A percentile compares a stretch with the other conserved stretches of the same genome.
phyloP scores from a whole-genome alignment of 2,329 filamentous ascomycete species.

The Corynespora cassiicola region DNA sequence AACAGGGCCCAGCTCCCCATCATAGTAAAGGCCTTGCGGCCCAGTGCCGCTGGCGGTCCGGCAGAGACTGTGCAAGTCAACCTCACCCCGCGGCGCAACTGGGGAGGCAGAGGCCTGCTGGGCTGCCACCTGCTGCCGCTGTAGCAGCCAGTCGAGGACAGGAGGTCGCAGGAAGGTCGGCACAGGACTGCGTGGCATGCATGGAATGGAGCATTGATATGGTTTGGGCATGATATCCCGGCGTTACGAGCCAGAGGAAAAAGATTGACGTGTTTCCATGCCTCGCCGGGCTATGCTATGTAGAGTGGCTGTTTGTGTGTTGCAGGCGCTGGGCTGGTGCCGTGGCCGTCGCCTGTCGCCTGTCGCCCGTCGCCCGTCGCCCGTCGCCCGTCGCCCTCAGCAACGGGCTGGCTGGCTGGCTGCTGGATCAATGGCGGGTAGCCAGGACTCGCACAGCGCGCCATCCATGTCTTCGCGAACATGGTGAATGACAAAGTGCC shows the following conservation, averaged over 20 bases:
- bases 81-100: slow-evolving; percentile 78
- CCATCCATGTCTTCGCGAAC: too few relatives aligned
- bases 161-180: neutral
- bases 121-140: slow-evolving; percentile 89
- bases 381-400: too few relatives aligned
- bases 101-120: slow-evolving; percentile 88
- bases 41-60: slow-evolving; percentile 37
- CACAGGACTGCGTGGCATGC: slow-evolving; percentile 35
- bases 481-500: slow-evolving; percentile 2
- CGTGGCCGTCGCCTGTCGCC: too few relatives aligned
- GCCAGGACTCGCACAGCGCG: too few relatives aligned
- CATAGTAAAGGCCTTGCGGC: slow-evolving; percentile 69
- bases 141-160: slow-evolving; percentile 49
- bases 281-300: too few relatives aligned
- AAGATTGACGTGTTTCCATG: too few relatives aligned
- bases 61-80: slow-evolving; percentile 68
- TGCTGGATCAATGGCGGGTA: too few relatives aligned
- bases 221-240: slow-evolving; percentile 43
- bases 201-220: slow-evolving; percentile 37
- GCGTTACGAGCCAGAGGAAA: too few relatives aligned
- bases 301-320: too few relatives aligned
- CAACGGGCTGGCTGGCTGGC: slow-evolving; percentile 13
- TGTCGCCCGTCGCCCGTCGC: too few relatives aligned
- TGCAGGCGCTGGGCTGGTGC: too few relatives aligned
- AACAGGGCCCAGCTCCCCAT: slow-evolving; percentile 66